Base-by-base conservation (phyloP, 768 basidiomycete genomes). In the Kwoniella pini region DNA sequence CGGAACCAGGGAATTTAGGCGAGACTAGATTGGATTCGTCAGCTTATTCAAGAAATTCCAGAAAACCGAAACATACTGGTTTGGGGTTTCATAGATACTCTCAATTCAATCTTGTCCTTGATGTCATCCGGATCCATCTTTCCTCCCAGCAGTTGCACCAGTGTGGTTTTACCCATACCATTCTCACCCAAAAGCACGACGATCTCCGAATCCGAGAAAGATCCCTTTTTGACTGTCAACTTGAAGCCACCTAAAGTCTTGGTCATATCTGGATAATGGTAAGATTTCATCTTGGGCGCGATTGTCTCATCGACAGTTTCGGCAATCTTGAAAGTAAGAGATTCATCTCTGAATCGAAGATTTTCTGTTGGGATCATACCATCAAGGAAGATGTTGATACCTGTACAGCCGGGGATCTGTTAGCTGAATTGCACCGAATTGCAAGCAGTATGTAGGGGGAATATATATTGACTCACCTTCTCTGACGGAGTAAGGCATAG, bases 131-230 rank as follows among this genome's bases (percentile, higher is more conserved):
- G 95, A 19, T 83, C 86, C 62, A 79, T 53, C 69, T 96, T 94
- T 38, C 96, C 96, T 0, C 93, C 92, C 52, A 99, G 84, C 55
- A 99, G 81, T 63, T 94, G 90, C 57, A 99, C 92, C 77, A 99
- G 91, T 0, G 96, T 99, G 43, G 96, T 97, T 83, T 99, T 99
- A 38, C 96, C 94, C 2, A 92, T 99, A 50, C 96, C 96, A 80
- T 99, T 99, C 84, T 99, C 96, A 63, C 96, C 96, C 31, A 99
- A 82, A 88, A 99, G 90, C 78, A 99, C 96, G 70, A 99, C 91
- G 78, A 99, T 99, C 79, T 99, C 96, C 1, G 94, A 97, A 76
- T 98, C 94, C n/a, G 95, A 94, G 81, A 98, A 99, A 31, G 84
- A 84, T 24, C 96, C 96, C 0, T 79, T 81, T 70, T 95, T 85